phyloP scores from a whole-genome alignment of 176 grass and related monocot species.

The Rhynchospora breviuscula region DNA sequence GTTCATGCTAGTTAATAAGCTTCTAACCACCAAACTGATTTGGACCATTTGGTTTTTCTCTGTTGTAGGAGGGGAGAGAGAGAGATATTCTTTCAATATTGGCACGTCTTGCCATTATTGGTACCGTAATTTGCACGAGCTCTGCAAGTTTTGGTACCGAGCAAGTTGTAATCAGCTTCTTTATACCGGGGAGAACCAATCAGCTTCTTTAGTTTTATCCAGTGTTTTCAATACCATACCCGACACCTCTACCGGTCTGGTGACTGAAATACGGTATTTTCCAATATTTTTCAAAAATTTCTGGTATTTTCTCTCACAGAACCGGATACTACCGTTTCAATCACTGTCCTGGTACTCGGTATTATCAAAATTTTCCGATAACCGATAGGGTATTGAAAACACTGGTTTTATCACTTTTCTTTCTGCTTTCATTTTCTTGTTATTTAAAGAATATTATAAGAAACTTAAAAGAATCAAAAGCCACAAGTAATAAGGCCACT shows the following conservation, averaged over 20 bases:
- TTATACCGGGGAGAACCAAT: background rate
- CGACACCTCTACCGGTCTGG: no score
- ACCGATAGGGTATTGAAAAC: no score
- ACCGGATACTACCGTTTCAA: no score
- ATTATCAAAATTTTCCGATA: no score
- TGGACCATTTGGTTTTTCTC: background rate
- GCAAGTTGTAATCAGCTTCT: background rate
- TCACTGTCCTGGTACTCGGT: no score
- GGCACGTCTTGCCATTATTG: background rate
- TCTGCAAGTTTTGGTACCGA: background rate
- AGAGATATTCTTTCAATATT: background rate
- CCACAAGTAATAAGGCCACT: background rate
- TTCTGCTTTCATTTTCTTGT: background rate
- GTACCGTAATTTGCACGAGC: background rate
- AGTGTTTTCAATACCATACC: no score
- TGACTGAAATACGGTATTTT: no score
- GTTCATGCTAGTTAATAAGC: slow-evolving; percentile 7
- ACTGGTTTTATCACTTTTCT: no score
- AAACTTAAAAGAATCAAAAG: background rate
- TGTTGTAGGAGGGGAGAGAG: background rate
- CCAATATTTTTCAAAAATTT: no score
- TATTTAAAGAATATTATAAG: background rate
- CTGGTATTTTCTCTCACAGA: no score
- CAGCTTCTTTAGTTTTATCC: no score
- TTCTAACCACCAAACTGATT: background rate